Evolutionary conservation across 169 alveolate species (phyloP), one percentile per base, ranked within the genome.

Genomic region (Besnoitia besnoiti): DNA sequence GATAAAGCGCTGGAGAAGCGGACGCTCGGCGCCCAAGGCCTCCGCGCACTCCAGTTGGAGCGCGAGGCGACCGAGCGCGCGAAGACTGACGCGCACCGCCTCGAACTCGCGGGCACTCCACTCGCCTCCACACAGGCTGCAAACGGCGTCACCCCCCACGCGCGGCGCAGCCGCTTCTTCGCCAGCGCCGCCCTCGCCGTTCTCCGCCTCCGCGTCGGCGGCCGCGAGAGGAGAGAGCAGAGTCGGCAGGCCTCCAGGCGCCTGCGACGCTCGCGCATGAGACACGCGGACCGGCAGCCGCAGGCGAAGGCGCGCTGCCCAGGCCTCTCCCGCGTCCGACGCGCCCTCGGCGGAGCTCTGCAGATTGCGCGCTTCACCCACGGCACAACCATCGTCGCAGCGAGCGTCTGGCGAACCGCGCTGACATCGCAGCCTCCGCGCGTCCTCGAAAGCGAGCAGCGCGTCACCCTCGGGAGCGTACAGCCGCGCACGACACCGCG

Each of bases 391-490:
- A n/a, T 19, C 3, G 33, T 16, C n/a, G 27, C 12, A 55, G 1
- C 30, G 12, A n/a, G 5, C 67, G 27, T 55, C 30, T 55, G 12
- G 12, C 7, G 67, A 5, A n/a, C 67, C 30, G 27, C 12, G n/a
- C n/a, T n/a, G n/a, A n/a, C 67, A 55, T n/a, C 27, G 12, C 67
- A 55, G 67, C 30, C 67, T 5, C 67, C 67, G 12, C 24, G 10
- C 82, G 46, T 73, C 82, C 46, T 73, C 82, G 46, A 73, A 42
- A 42, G 82, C 82, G 19, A 37, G 24, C 27, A 73, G 82, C n/a
- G 82, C 82, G 21, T 73, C 46, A 27, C n/a, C 82, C 46, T 73
- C 8, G 2, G 82, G 46, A 7, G 47, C n/a, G 82, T 21, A 37
- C 3, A 16, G 12, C n/a, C 16, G 44, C 7, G 82, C 82, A 27